Conservation (phyloP, 208 protist species). For the Herpetomonas tarakana region DNA sequence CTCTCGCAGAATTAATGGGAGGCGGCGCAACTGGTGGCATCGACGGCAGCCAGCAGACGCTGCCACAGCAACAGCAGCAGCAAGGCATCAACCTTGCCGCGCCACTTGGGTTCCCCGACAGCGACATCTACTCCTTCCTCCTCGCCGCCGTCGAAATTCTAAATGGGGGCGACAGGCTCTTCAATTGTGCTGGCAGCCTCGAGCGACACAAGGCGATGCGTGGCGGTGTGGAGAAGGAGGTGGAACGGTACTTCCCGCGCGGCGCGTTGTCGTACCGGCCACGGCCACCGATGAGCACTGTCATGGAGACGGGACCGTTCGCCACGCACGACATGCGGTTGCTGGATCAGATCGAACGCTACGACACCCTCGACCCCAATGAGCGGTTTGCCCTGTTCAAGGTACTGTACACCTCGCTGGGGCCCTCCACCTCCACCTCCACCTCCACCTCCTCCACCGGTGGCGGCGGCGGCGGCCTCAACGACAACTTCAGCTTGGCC, state of each 20-base stretch:
- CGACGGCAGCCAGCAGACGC: neutral
- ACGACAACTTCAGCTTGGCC: neutral
- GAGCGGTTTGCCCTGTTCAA: slow-evolving; percentile 35
- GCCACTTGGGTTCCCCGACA: slow-evolving; percentile 39
- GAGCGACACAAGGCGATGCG: slow-evolving; percentile 21
- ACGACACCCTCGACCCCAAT: slow-evolving; percentile 36
- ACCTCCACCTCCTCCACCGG: too few relatives aligned
- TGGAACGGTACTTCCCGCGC: slow-evolving; percentile 38
- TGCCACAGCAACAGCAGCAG: neutral
- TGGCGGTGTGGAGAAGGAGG: slow-evolving; percentile 13
- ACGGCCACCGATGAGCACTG: slow-evolving; percentile 21
- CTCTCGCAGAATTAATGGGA: neutral
- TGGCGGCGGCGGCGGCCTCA: neutral
- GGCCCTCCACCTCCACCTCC: neutral
- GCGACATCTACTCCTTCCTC: slow-evolving; percentile 55
- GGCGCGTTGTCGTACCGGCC: slow-evolving; percentile 17
- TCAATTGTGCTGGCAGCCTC: slow-evolving; percentile 28
- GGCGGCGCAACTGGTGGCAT: neutral
- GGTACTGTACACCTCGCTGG: slow-evolving; percentile 32
- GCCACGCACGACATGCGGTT: slow-evolving; percentile 33
- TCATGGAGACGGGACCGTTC: slow-evolving; percentile 37
- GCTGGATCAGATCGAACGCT: slow-evolving; percentile 21
- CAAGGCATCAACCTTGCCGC: neutral
- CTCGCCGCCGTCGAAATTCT: slow-evolving; percentile 40
- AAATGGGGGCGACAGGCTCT: slow-evolving; percentile 17